A percentile compares a stretch with the other conserved stretches of the same genome.
Conservation (phyloP, 169 alveolate genomes). For the Plasmodium blacklocki region DNA sequence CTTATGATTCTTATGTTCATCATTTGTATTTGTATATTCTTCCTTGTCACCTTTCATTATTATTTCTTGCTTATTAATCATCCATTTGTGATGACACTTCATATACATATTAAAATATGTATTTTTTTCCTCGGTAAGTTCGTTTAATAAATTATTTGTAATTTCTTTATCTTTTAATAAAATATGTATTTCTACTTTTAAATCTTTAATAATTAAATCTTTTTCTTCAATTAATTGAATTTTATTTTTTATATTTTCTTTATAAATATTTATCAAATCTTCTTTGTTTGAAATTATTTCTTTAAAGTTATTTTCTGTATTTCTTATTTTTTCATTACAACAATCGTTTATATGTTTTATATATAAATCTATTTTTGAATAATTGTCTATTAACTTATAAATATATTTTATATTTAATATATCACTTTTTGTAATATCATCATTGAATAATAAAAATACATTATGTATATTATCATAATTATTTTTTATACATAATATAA, state of each 20-base stretch:
- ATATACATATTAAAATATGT: conserved; percentile 4
- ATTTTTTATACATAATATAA: conserved; percentile 7
- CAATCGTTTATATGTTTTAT: neutral
- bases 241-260: neutral
- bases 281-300: conserved; percentile 1
- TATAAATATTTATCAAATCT: neutral
- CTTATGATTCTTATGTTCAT: neutral
- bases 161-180: conserved; percentile 10
- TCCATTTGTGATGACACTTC: neutral
- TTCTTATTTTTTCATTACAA: conserved; percentile 4
- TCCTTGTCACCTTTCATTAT: neutral
- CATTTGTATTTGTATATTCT: neutral
- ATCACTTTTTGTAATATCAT: neutral
- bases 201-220: conserved; percentile 1
- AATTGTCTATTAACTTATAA: conserved; percentile 22
- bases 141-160: neutral
- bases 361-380: conserved; percentile 18
- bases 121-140: neutral
- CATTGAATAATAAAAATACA: conserved; percentile 19
- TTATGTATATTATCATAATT: neutral
- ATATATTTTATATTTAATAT: conserved; percentile 12
- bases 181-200: conserved; percentile 2
- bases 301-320: neutral
- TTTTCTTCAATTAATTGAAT: neutral
- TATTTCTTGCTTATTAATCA: neutral